Conservation (phyloP, 768 basidiomycete species). For the Asterophora parasitica region DNA sequence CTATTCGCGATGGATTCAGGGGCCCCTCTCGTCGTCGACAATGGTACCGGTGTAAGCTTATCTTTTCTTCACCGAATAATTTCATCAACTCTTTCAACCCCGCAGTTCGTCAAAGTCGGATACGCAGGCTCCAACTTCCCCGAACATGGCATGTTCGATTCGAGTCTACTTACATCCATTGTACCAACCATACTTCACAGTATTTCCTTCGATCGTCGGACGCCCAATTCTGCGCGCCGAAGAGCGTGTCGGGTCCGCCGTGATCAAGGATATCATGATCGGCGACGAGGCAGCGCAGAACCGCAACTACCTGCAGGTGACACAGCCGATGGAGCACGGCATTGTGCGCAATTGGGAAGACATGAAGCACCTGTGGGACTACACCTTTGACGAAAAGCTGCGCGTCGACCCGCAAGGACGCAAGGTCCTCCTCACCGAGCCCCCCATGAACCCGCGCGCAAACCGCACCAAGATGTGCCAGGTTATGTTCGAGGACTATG, state of each 20-base stretch:
- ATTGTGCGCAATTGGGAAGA: constrained; percentile 99
- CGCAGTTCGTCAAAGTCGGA: constrained; percentile 85
- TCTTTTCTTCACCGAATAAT: background rate
- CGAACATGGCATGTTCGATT: constrained; percentile 63
- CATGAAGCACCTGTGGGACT: constrained; percentile 98
- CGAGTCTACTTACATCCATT: background rate
- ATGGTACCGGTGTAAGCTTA: constrained; percentile 76
- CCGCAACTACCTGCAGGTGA: constrained; percentile 93
- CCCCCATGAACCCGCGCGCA: constrained; percentile 96
- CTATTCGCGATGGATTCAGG: constrained; percentile 36
- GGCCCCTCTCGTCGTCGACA: constrained; percentile 74
- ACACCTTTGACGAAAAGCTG: constrained; percentile 96
- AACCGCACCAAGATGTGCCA: constrained; percentile 94
- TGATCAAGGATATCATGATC: constrained; percentile 97
- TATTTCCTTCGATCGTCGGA: constrained; percentile 95
- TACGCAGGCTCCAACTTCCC: constrained; percentile 95
- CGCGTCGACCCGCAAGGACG: constrained; percentile 78
- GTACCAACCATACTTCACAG: constrained; percentile 30
- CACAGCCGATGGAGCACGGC: constrained; percentile 99
- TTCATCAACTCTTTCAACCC: constrained; percentile 8
- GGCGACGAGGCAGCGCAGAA: constrained; percentile 95
- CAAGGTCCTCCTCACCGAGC: constrained; percentile 94
- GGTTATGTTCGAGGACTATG: constrained; percentile 99
- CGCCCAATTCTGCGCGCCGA: constrained; percentile 97
- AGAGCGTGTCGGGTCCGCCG: constrained; percentile 80